Evolutionary conservation across 176 grass and related monocot genomes (phyloP).

Genomic region (Poa pratensis): DNA sequence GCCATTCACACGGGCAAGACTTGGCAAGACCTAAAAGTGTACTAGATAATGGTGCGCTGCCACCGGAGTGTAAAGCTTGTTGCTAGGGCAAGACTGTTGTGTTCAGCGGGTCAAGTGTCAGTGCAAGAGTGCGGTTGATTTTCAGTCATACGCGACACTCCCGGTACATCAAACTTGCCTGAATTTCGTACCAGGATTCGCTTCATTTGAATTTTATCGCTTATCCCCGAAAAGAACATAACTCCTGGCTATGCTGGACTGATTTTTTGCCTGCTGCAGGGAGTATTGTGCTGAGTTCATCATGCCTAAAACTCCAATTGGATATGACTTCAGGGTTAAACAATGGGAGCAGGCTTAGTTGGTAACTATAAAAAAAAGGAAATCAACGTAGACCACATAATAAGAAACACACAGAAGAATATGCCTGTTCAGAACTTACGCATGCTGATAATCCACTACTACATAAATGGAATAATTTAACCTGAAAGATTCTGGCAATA

Average conservation of each 20-base stretch:
- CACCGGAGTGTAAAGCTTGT: constrained; percentile 8
- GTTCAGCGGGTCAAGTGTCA: neutral
- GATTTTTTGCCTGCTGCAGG: neutral
- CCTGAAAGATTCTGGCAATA: constrained; percentile 37
- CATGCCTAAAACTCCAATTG: neutral
- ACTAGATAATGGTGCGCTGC: constrained; percentile 31
- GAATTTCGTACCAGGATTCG: neutral
- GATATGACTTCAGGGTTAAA: neutral
- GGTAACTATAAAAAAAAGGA: neutral
- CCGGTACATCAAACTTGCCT: neutral
- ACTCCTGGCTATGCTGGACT: neutral
- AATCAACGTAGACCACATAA: constrained; percentile 1
- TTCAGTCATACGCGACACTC: neutral
- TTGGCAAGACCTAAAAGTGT: neutral
- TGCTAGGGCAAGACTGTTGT: constrained; percentile 25
- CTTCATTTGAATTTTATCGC: neutral
- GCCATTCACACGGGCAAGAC: neutral
- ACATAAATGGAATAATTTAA: constrained; percentile 36
- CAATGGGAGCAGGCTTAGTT: neutral
- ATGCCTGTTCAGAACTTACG: constrained; percentile 32
- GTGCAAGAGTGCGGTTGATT: neutral
- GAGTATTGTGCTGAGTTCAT: neutral
- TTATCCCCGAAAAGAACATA: neutral
- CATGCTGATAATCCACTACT: constrained; percentile 42
- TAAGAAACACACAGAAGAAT: constrained; percentile 36